Evolutionary conservation across 106 monocot species (phyloP).

Genomic region (Dendrobium huoshanense): DNA sequence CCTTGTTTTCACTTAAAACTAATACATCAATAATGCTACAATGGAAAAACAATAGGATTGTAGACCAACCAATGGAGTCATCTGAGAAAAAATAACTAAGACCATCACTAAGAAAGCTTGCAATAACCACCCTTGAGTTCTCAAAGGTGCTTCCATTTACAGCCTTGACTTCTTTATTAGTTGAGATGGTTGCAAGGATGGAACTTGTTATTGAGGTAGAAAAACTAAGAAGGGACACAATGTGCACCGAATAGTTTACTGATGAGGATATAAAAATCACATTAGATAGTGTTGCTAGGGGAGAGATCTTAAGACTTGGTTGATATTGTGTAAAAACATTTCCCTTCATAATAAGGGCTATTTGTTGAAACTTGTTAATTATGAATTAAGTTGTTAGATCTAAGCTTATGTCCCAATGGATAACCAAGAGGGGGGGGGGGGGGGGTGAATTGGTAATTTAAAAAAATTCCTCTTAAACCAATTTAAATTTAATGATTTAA

Average conservation of each 20-base stretch:
- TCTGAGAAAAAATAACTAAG: constrained; percentile 12
- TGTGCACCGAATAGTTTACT: constrained; percentile 8
- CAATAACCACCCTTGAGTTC: constrained; percentile 28
- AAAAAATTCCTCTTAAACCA: too few relatives aligned
- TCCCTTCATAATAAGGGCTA: too few relatives aligned
- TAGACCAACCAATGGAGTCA: constrained; percentile 12
- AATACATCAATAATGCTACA: constrained; percentile 25
- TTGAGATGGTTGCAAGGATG: constrained; percentile 52
- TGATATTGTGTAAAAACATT: too few relatives aligned
- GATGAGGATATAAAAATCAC: background rate
- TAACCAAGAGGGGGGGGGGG: too few relatives aligned
- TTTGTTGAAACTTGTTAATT: too few relatives aligned
- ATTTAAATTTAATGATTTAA: too few relatives aligned
- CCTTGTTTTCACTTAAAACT: background rate
- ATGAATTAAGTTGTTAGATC: too few relatives aligned
- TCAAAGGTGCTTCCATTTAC: constrained; percentile 71
- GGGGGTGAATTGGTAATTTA: too few relatives aligned
- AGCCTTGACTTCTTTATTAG: constrained; percentile 56
- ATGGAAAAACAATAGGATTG: constrained; percentile 16
- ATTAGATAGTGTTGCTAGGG: too few relatives aligned
- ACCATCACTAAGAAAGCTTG: constrained; percentile 44
- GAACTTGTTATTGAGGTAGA: constrained; percentile 18
- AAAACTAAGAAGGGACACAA: constrained; percentile 32
- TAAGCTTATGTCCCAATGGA: too few relatives aligned
- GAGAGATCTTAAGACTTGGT: too few relatives aligned